These are phyloP conservation scores for Straminergon stramineum DNA, from an alignment of 225 moss, liverwort and hornwort species.

Conservation along the genomic window DNA sequence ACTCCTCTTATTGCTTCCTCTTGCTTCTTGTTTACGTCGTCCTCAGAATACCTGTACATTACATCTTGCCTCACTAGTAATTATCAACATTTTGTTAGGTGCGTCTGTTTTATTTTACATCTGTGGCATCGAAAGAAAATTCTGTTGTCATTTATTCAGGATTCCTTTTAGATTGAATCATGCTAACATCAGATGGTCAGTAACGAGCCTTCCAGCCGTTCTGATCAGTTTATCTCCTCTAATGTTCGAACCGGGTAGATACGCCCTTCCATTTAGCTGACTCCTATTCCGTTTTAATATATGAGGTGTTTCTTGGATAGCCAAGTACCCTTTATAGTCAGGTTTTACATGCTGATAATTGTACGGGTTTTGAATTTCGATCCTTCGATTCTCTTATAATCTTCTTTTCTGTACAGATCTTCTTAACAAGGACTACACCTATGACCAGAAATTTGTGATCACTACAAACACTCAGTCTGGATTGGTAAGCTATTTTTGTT, in stretches of 20 bases:
- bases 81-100: background rate
- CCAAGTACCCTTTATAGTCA: background rate
- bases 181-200: background rate
- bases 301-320: background rate
- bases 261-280: background rate
- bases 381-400: background rate
- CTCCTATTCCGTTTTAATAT: background rate
- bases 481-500: slow-evolving; percentile 50
- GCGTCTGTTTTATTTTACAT: background rate
- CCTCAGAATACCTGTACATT: background rate
- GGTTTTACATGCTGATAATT: background rate
- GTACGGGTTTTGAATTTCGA: background rate
- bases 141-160: background rate
- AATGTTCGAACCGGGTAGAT: background rate
- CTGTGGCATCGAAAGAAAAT: background rate
- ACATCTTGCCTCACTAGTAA: background rate
- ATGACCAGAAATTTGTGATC: slow-evolving; percentile 94
- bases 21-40: background rate
- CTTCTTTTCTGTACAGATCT: slow-evolving; percentile 49
- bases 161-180: background rate
- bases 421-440: slow-evolving; percentile 85
- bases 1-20: background rate
- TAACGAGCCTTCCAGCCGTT: background rate
- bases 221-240: background rate
- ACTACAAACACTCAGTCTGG: slow-evolving; percentile 86